Conservation (phyloP, 495 filamentous ascomycete species). For the Neurospora cerealis region DNA sequence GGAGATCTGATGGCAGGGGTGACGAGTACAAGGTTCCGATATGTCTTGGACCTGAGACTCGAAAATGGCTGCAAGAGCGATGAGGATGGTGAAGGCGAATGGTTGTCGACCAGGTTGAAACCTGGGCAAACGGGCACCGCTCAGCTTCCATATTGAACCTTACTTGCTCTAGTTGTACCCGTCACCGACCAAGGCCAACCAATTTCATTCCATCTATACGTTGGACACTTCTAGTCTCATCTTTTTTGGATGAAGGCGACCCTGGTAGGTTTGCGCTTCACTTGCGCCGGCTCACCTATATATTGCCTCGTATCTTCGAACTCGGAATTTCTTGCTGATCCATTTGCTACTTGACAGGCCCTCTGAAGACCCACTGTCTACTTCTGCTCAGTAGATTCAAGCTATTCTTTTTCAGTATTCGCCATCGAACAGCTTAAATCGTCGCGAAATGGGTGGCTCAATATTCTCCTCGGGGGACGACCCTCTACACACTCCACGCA, state of each 20-base stretch:
- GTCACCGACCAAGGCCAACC: neutral
- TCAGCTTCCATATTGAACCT: neutral
- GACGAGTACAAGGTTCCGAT: neutral
- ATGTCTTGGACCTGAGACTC: neutral
- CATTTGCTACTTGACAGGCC: neutral
- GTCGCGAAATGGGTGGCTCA: constrained; percentile 44
- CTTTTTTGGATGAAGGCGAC: neutral
- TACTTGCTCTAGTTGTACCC: neutral
- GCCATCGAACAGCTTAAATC: neutral
- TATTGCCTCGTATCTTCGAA: neutral
- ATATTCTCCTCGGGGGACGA: constrained; percentile 38
- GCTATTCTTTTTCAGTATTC: neutral
- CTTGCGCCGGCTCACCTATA: neutral
- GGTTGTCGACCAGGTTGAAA: neutral
- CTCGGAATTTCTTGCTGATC: neutral
- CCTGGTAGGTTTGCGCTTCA: neutral
- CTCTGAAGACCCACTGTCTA: neutral
- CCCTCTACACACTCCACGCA: constrained; percentile 46
- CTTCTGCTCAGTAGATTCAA: neutral
- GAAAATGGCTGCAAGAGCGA: neutral
- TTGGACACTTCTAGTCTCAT: neutral
- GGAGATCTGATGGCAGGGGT: neutral
- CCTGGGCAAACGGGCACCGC: neutral
- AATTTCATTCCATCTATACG: neutral
- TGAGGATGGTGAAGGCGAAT: neutral